Evolutionary conservation across 2,329 filamentous ascomycete species (phyloP), one percentile per base, ranked within the genome.

Genomic region (Monosporascus ibericus): DNA sequence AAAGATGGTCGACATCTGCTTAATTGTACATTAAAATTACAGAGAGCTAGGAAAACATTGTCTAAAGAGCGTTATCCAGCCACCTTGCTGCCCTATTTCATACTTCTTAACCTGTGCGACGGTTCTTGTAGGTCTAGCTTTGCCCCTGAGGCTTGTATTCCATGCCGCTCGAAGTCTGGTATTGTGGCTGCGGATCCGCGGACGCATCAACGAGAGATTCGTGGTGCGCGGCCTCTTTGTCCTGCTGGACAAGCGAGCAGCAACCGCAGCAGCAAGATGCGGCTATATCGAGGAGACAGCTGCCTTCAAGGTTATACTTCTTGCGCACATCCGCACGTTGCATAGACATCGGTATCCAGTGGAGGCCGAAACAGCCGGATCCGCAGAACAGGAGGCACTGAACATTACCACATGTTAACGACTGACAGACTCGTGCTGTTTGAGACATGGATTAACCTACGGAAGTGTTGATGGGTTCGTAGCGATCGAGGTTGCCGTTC

Each of bases 401-500:
- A 20, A 18, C 52, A 9, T 24, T 17, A 20, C 30, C 15, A 27
- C 4, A 18, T 30, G 15, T 47, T 20, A 44, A 14, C 27, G 15
- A 22, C 25, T 36, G 7, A 9, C 14, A n/a, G n/a, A 14, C 30
- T 14, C 30, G 30, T 34, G 30, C 30, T 34, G 4, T 14, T 5
- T 34, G 30, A 30, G 27, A 34, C 9, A 5, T 1, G 9, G 30
- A 30, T 11, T 11, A 6, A 66, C 74, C 25, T 66, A 77, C 75
- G 36, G 71, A 70, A 14, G 72, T 74, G 65, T 78, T 77, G 60
- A 75, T 64, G 34, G 72, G 67, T 66, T 76, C 71, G 36, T 74
- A 78, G 15, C 72, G 74, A 18, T 70, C 55, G 7, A 77, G 68
- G 51, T 64, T 67, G 37, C 61, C 66, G 25, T 70, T 66, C 64